These are phyloP conservation scores for Cylindrotheca fusiformis DNA, from an alignment of 108 stramenopile species.

Conservation along the genomic window DNA sequence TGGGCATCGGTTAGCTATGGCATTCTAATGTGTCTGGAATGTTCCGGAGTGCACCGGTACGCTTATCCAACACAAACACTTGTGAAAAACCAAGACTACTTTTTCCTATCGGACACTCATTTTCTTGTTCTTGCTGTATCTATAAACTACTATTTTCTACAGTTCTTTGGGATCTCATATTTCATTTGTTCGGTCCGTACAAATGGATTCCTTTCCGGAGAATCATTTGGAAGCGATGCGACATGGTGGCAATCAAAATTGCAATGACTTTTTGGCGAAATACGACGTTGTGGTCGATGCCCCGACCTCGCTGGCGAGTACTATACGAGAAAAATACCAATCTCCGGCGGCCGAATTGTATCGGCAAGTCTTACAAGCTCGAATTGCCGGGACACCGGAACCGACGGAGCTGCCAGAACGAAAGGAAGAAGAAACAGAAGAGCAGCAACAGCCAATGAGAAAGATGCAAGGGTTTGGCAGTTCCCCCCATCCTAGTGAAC, in stretches of 20 bases:
- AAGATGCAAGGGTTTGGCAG: constrained; percentile 40
- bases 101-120: constrained; percentile 4
- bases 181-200: constrained; percentile 39
- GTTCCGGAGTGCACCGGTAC: constrained; percentile 65
- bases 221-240: constrained; percentile 28
- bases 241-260: constrained; percentile 39
- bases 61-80: not conserved
- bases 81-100: not conserved
- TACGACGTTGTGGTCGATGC: constrained; percentile 23
- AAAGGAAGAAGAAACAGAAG: not conserved
- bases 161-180: constrained; percentile 42
- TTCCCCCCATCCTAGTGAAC: constrained; percentile 7
- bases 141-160: not conserved
- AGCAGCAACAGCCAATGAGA: not conserved
- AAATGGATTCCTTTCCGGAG: constrained; percentile 41
- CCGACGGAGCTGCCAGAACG: constrained; percentile 35
- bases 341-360: constrained; percentile 33
- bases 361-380: constrained; percentile 23
- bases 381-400: constrained; percentile 31
- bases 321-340: constrained; percentile 25
- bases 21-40: constrained; percentile 69
- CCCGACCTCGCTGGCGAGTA: not conserved
- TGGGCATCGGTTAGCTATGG: constrained; percentile 89
- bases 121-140: not conserved
- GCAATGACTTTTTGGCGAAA: constrained; percentile 23